These are phyloP conservation scores for Graphilbum fragrans DNA, from an alignment of 2,329 filamentous ascomycete species.

Conservation along the genomic window DNA sequence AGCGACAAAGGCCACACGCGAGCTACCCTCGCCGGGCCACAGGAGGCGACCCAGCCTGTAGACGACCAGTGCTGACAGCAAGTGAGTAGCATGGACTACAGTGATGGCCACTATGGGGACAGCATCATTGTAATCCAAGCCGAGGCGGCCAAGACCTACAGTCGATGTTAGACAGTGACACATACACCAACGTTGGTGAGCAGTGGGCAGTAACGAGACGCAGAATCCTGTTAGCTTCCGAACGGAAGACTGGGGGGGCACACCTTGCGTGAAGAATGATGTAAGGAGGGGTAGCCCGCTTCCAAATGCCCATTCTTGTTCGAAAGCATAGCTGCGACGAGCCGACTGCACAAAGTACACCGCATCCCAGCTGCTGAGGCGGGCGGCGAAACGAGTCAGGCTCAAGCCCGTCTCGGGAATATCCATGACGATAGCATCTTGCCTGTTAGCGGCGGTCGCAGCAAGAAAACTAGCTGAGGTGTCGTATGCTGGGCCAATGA, in stretches of 20 bases:
- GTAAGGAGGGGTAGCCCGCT: constrained; percentile 31
- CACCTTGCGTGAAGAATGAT: constrained; percentile 14
- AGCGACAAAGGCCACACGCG: constrained; percentile 48
- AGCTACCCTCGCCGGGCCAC: constrained; percentile 5
- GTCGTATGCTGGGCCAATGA: constrained; percentile 56
- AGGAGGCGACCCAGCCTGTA: constrained; percentile 10
- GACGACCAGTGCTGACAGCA: constrained; percentile 46
- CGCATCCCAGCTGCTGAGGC: constrained; percentile 68
- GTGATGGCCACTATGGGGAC: constrained; percentile 43
- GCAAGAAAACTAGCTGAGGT: constrained; percentile 47
- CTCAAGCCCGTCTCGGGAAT: constrained; percentile 11
- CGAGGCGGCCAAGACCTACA: not conserved
- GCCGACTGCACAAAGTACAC: constrained; percentile 60
- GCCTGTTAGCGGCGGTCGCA: not conserved
- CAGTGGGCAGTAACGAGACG: no score
- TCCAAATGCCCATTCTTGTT: constrained; percentile 82
- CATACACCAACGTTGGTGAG: no score
- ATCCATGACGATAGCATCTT: constrained; percentile 14
- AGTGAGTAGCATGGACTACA: constrained; percentile 63
- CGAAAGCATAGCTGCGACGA: constrained; percentile 53
- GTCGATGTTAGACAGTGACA: constrained; percentile 1
- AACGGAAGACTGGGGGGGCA: not conserved
- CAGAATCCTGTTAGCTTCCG: no score
- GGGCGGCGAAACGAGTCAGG: constrained; percentile 26
- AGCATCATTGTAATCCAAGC: not conserved